Evolutionary conservation across 2,329 filamentous ascomycete species (phyloP), one percentile per base, ranked within the genome.

Genomic region (Talaromyces atroroseus): DNA sequence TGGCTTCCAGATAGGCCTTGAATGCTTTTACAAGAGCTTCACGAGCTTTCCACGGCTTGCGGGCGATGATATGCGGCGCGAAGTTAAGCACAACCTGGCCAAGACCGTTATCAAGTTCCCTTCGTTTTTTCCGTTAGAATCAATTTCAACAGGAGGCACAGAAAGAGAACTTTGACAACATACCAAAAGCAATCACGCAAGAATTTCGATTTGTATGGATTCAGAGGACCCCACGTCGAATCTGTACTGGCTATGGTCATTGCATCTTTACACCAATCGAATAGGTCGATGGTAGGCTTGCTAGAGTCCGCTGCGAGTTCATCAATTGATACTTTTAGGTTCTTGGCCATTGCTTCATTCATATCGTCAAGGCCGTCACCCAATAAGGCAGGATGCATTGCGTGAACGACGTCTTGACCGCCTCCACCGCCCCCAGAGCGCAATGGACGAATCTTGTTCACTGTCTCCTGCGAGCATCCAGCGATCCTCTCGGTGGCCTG

Each of bases 71-170:
- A 34, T 63, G 68, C 4, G 74, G 74, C 1, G 72, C 20, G 3
- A 72, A 51, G 12, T 68, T 66, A 3, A 67, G 47, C 42, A 74
- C 62, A 1, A 73, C 62, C 1, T 49, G 54, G 2, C 66, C 57
- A 26, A 73, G 55, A 46, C 68, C 71, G 10, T 51, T 55, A 48
- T 78, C 76, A 58, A 74, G 73, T n/a, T 71, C 66, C 74, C 74
- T 67, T 29, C n/a, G 12, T 23, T 14, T n/a, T n/a, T 26, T 50
- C 46, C 12, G 21, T 21, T 34, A 42, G 34, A 26, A 14, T 32
- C 49, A 20, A 21, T 34, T 34, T 16, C 14, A 36, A 16, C 32
- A 16, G 8, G 16, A 11, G 8, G 20, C 8, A 10, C 21, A n/a
- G n/a, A 7, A 7, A 34, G 14, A 12, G 7, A 12, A 6, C 3